A percentile compares a stretch with the other conserved stretches of the same genome.
These are phyloP conservation scores for Aspergillus coremiiformis DNA, from an alignment of 495 filamentous ascomycete species.

Conservation along the genomic window DNA sequence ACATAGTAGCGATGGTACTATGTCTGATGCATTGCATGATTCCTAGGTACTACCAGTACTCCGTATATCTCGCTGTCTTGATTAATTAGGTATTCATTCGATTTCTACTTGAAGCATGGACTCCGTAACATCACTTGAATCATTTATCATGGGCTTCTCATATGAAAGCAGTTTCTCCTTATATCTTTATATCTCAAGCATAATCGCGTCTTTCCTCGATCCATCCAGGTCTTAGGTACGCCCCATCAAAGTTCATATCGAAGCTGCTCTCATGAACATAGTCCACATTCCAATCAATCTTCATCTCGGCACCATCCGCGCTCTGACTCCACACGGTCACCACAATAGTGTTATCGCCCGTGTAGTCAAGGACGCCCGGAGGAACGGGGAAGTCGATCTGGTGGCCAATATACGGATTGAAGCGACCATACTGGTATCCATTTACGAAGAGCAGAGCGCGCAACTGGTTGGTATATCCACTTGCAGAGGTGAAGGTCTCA, in stretches of 20 bases:
- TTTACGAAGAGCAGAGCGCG: conserved; percentile 40
- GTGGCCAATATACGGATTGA: conserved; percentile 42
- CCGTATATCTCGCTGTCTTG: not conserved
- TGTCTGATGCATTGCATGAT: too few species aligned
- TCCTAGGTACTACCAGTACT: too few species aligned
- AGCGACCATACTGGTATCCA: conserved; percentile 48
- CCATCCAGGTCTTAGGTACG: conserved; percentile 36
- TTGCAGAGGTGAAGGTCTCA: conserved; percentile 1
- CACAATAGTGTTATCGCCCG: conserved; percentile 37
- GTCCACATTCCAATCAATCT: conserved; percentile 32
- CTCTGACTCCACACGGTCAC: conserved; percentile 44
- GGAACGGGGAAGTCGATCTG: conserved; percentile 46
- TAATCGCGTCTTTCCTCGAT: conserved; percentile 24
- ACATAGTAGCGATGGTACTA: too few species aligned
- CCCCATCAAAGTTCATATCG: conserved; percentile 31
- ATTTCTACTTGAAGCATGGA: too few species aligned
- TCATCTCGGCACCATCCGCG: conserved; percentile 33
- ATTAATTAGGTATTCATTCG: too few species aligned
- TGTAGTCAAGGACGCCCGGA: conserved; percentile 40
- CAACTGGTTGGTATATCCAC: conserved; percentile 13
- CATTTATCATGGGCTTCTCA: too few species aligned
- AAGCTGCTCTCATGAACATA: conserved; percentile 37
- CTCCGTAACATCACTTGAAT: too few species aligned
- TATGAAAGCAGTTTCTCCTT: too few species aligned
- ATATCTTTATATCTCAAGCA: conserved; percentile 20